phyloP scores from a whole-genome alignment of 2,329 filamentous ascomycete genomes.

The Tolypocladium tropicale region DNA sequence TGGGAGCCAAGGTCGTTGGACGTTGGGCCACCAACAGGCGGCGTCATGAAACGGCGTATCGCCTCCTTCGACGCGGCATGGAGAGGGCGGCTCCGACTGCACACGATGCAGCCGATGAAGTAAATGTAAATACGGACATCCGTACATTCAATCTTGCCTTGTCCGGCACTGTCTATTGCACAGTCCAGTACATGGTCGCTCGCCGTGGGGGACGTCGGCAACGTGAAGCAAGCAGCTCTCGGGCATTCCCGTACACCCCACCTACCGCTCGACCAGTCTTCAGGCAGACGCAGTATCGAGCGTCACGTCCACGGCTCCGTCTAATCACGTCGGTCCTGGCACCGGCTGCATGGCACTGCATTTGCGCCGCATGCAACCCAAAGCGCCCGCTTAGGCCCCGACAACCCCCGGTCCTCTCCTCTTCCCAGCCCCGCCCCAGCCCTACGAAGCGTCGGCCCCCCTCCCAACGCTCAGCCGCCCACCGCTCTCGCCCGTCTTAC shows the following conservation, averaged over 20 bases:
- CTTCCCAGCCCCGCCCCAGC: constrained; percentile 3
- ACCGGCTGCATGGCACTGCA: no score
- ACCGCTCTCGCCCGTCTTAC: not conserved
- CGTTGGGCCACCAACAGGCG: not conserved
- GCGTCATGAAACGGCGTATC: not conserved
- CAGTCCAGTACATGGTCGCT: not conserved
- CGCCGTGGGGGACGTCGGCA: not conserved
- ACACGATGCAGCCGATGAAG: not conserved
- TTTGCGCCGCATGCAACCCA: no score
- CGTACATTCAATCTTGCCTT: no score
- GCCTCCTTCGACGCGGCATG: not conserved
- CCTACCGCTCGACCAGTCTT: no score
- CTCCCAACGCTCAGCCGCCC: not conserved
- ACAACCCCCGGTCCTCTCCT: not conserved
- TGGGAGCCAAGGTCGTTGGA: not conserved
- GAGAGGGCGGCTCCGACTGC: not conserved
- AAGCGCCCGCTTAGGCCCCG: not conserved
- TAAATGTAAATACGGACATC: not conserved
- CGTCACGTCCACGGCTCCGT: not conserved
- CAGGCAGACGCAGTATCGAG: no score
- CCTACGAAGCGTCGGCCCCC: not conserved
- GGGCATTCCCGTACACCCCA: not conserved
- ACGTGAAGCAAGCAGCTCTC: not conserved
- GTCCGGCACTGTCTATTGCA: not conserved
- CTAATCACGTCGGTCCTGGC: not conserved